Evolutionary conservation across 2,329 filamentous ascomycete genomes (phyloP).

Genomic region (Exophiala dermatitidis): DNA sequence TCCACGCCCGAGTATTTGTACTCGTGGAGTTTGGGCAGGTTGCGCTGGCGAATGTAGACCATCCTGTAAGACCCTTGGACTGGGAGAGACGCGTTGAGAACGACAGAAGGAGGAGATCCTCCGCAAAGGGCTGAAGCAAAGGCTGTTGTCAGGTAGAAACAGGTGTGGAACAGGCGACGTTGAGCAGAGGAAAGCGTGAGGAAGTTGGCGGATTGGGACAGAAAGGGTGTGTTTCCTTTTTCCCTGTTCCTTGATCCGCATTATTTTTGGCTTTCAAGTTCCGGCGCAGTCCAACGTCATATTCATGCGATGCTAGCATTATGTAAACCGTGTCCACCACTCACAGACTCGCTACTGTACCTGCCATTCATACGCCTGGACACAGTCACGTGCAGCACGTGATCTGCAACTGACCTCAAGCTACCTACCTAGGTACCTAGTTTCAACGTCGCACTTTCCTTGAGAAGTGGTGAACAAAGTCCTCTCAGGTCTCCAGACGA

Average conservation of each 20-base stretch:
- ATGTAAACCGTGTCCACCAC: too few species aligned
- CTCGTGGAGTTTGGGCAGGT: constrained; percentile 77
- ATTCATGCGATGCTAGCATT: neutral
- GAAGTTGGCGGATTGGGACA: neutral
- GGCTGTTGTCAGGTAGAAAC: neutral
- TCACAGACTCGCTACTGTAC: neutral
- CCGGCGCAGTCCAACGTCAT: neutral
- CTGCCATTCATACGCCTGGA: too few species aligned
- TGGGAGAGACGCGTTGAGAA: neutral
- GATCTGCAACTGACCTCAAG: too few species aligned
- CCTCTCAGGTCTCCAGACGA: too few species aligned
- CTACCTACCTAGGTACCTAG: too few species aligned
- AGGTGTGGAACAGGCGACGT: neutral
- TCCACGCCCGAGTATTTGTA: constrained; percentile 96
- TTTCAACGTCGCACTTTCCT: too few species aligned
- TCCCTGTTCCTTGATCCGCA: neutral
- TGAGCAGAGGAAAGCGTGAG: neutral
- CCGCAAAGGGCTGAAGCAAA: neutral
- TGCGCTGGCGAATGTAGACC: constrained; percentile 92
- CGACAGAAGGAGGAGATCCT: neutral
- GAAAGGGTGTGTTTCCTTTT: neutral
- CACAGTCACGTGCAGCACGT: too few species aligned
- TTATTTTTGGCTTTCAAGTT: neutral
- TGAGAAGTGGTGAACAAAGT: too few species aligned
- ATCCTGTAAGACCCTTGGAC: constrained; percentile 42